Base-by-base conservation (phyloP, 2,329 filamentous ascomycete genomes). In the Fusarium nygamai region DNA sequence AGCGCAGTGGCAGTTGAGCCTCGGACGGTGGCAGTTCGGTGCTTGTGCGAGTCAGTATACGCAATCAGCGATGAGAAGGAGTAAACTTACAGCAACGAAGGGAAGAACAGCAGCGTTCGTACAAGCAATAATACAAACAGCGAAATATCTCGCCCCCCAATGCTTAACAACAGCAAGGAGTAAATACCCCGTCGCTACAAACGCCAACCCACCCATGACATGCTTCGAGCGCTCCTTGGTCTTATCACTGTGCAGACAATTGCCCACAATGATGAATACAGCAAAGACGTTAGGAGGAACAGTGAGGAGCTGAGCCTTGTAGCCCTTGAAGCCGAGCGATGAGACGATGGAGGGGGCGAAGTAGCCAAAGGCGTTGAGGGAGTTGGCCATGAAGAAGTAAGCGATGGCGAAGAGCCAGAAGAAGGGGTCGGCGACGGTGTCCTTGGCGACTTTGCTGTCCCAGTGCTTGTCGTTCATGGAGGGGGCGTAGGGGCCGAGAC, bases 261-360 rank as follows among this genome's bases (percentile, higher is more conserved):
- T 74, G 24, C 81, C 76, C 9, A 83, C 69, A 14, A 81, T 78
- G 58, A 83, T 70, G 34, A 83, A 78, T 16, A 83, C 78, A 17
- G 81, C 80, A 57, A 82, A 79, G 33, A 83, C 81, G 31, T 83
- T 83, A 5, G 82, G 82, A 7, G 82, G 82, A 2, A 83, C 81
- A 4, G 81, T 83, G 27, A 83, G 71, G 8, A 83, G 73, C 64
- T 83, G 82, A 7, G 81, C 82, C n/a, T 77, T 61, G 57, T 81
- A 70, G 3, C 78, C 79, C 29, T 72, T 68, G 67, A 82, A 83
- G 22, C 82, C 81, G 17, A 83, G 80, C 6, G 79, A 77, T 24
- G 81, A 74, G 29, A 83, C 78, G 33, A 83, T 83, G 2, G 81
- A 80, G 5, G 82, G 82, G 1, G 79, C 77, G 39, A 83, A 83